Conservation (phyloP, 2,329 filamentous ascomycete species). For the Elsinoe ampelina region DNA sequence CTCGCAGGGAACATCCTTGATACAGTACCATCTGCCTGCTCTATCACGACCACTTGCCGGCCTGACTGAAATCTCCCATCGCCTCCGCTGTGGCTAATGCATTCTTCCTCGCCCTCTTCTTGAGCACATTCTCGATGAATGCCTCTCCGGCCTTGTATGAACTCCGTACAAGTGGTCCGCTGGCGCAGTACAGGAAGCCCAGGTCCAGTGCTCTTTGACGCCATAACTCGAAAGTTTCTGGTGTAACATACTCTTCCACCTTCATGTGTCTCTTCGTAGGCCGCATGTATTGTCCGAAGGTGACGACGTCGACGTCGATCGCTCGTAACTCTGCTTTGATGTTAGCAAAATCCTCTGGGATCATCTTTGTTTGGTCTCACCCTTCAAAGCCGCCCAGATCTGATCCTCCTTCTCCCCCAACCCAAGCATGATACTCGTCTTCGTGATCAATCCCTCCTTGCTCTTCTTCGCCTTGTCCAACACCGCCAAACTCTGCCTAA, state of each 20-base stretch:
- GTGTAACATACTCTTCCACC: conserved; percentile 89
- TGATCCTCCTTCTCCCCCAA: conserved; percentile 86
- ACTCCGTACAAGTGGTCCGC: conserved; percentile 82
- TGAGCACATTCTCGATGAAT: conserved; percentile 96
- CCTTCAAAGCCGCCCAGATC: conserved; percentile 65
- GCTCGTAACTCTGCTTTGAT: conserved; percentile 57
- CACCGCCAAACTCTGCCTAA: conserved; percentile 74
- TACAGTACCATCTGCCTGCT: not conserved
- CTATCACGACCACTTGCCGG: not conserved
- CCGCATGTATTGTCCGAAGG: conserved; percentile 99
- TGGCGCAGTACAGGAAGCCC: conserved; percentile 95
- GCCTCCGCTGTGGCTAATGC: conserved; percentile 24
- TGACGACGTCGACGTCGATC: conserved; percentile 82
- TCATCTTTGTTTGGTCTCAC: conserved; percentile 33
- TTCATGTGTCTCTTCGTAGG: conserved; percentile 97
- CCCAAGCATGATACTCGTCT: conserved; percentile 95
- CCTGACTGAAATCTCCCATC: conserved; percentile 19
- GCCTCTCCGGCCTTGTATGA: conserved; percentile 97
- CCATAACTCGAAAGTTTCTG: conserved; percentile 87
- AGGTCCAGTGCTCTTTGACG: conserved; percentile 79
- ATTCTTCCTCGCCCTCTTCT: conserved; percentile 54
- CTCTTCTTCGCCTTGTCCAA: conserved; percentile 73
- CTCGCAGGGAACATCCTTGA: too few species aligned
- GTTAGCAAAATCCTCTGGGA: not conserved
- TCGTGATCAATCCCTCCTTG: conserved; percentile 76